phyloP scores from a whole-genome alignment of 176 grass and related monocot species.

The Poa pratensis region DNA sequence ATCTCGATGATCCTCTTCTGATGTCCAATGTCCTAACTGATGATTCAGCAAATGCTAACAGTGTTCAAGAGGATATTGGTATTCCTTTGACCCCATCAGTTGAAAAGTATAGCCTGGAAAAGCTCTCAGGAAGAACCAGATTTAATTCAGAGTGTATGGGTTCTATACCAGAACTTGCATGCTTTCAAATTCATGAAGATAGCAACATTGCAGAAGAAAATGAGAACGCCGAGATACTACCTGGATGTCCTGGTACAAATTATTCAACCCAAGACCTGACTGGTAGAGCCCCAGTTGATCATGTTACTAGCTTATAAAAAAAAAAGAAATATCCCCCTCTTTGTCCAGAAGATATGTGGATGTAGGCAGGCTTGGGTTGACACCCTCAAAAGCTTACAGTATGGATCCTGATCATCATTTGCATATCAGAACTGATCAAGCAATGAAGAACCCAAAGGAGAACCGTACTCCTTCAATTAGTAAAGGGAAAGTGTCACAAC shows the following conservation, averaged over 20 bases:
- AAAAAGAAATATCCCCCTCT: slow-evolving; percentile 34
- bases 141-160: slow-evolving; percentile 42
- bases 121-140: slow-evolving; percentile 39
- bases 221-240: slow-evolving; percentile 28
- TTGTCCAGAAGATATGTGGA: slow-evolving; percentile 32
- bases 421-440: slow-evolving; percentile 28
- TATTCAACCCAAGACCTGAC: slow-evolving; percentile 21
- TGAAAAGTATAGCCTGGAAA: slow-evolving; percentile 50
- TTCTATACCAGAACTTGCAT: slow-evolving; percentile 49
- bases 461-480: slow-evolving; percentile 49
- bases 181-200: slow-evolving; percentile 71
- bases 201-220: slow-evolving; percentile 37
- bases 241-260: slow-evolving; percentile 3
- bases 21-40: slow-evolving; percentile 37
- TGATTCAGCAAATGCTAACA: slow-evolving; percentile 33
- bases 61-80: slow-evolving; percentile 22
- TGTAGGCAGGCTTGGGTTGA: slow-evolving; percentile 20
- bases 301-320: slow-evolving; percentile 43
- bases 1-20: slow-evolving; percentile 39
- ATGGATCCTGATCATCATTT: slow-evolving; percentile 33
- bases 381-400: slow-evolving; percentile 13
- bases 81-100: slow-evolving; percentile 51
- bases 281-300: slow-evolving; percentile 28
- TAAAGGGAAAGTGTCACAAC: slow-evolving; percentile 36
- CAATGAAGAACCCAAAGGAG: slow-evolving; percentile 52